Evolutionary conservation across 768 basidiomycete species (phyloP).

Genomic region (Mrakia hoshinonis): DNA sequence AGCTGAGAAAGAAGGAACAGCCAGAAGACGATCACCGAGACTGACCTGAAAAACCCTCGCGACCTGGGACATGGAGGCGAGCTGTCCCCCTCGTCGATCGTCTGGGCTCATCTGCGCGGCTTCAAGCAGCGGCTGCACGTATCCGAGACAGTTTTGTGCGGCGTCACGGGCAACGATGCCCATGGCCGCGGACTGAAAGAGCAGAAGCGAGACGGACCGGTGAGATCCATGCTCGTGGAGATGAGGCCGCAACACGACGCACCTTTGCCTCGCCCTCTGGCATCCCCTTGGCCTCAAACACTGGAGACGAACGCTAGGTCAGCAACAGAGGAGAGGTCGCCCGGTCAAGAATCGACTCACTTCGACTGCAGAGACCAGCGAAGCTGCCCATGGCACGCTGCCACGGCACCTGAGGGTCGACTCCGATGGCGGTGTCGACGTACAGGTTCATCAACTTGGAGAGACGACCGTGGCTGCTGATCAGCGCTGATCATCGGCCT

Average conservation of each 20-base stretch:
- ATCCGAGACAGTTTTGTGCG: not conserved
- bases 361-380: not conserved
- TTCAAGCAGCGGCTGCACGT: slow-evolving; percentile 2
- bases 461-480: not conserved
- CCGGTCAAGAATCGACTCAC: not conserved
- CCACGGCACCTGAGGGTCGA: not conserved
- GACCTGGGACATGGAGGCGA: slow-evolving; percentile 11
- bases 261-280: slow-evolving; percentile 4
- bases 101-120: not conserved
- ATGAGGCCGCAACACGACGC: not conserved
- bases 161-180: not conserved
- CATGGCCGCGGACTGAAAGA: not conserved
- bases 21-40: not conserved
- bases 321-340: not conserved
- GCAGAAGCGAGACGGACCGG: not conserved
- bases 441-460: slow-evolving; percentile 32
- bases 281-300: slow-evolving; percentile 4
- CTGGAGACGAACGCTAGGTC: not conserved
- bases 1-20: not conserved
- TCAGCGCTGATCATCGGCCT: not conserved
- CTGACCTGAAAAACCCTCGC: slow-evolving; percentile 6
- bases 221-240: not conserved
- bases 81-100: not conserved
- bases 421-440: not conserved
- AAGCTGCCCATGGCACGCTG: slow-evolving; percentile 10